Evolutionary conservation across 495 filamentous ascomycete species (phyloP), one percentile per base, ranked within the genome.

Genomic region (Penicillium egyptiacum): DNA sequence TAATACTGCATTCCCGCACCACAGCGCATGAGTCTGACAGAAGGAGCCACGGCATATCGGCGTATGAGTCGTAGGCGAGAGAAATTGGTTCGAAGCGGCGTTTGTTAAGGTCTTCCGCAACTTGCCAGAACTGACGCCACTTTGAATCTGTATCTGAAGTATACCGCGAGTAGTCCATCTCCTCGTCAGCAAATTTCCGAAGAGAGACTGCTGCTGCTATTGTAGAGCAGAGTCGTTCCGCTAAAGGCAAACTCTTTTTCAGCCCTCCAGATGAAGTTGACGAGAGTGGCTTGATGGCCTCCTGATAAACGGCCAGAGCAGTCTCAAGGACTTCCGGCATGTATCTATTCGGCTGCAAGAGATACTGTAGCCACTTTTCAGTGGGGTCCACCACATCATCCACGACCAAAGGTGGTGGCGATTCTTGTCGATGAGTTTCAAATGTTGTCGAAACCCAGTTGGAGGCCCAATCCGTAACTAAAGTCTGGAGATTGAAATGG

Each of bases 51-150:
- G 92, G 86, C 74, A 91, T 84, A 33, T 86, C 85, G 11, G 77
- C 76, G 40, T 84, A 76, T 1, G 78, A 65, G 63, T 98, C 95
- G 58, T 86, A 88, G 0, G 84, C 83, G 31, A 98, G 73, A 4
- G 89, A 84, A 39, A 96, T 67, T 3, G 87, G 83, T 64, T 96
- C 91, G 6, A 87, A 86, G 64, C 92, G 81, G 57, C 89, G 86
- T 57, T 87, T 91, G 64, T 99, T 88, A 22, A 99, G 80, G 65
- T 98, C 92, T 12, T 85, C 77, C 47, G 92, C 79, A 22, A 97
- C 79, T 40, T 92, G 86, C 75, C 89, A 94, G 72, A 94, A 95
- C 43, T 90, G 81, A 41, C 87, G 84, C 95, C 94, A 98, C 65
- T 97, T 92, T 9, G 86, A 76, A 66, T 92, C 85, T 40, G 86